Evolutionary conservation across 2,329 filamentous ascomycete genomes (phyloP), one percentile per base, ranked within the genome.

Genomic region (Alternaria sp.): DNA sequence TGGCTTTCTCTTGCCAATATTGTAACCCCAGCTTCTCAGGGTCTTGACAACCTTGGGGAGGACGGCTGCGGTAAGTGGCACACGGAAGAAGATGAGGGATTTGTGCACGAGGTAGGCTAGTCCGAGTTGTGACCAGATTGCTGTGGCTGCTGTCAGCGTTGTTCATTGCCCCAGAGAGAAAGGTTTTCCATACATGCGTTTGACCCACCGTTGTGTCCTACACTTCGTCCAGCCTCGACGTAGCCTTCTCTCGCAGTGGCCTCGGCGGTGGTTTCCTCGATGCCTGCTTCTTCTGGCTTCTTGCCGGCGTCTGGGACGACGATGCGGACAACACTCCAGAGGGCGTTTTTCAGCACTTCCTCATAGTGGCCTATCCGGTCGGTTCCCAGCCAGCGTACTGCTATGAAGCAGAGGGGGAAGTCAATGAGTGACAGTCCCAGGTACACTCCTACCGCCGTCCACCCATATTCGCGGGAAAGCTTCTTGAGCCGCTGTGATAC

Each of bases 51-150:
- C 90, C 80, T 96, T 97, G 2, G 95, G 95, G 9, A 92, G 93
- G 34, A 98, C 85, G 3, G 93, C 94, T 12, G 92, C 93, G 1
- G 95, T 95, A 65, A 98, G 81, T 9, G 95, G 95, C 10, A 99
- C 93, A n/a, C 95, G 88, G 67, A 98, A 80, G 79, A 99, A 97
- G 73, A 99, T 97, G 79, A 98, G 93, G 70, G 92, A 96, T 82
- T 99, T 99, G 85, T 99, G 95, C 60, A 99, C 92, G 28, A 94
- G 94, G 75, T 99, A 99, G 12, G 95, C 95, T 50, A 99, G 86
- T 16, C 92, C 93, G 30, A 99, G 83, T 76, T 97, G 93, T 9
- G 95, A 98, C 87, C 88, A 90, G 52, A 91, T 82, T 72, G 87
- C 88, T 90, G 66, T 36, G 25, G 27, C 50, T 12, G 22, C 20